A percentile compares a stretch with the other conserved stretches of the same genome.
These are phyloP conservation scores for Rhizoclosmatium sp. DNA, from an alignment of 192 early-diverging fungal genomes.

Conservation along the genomic window DNA sequence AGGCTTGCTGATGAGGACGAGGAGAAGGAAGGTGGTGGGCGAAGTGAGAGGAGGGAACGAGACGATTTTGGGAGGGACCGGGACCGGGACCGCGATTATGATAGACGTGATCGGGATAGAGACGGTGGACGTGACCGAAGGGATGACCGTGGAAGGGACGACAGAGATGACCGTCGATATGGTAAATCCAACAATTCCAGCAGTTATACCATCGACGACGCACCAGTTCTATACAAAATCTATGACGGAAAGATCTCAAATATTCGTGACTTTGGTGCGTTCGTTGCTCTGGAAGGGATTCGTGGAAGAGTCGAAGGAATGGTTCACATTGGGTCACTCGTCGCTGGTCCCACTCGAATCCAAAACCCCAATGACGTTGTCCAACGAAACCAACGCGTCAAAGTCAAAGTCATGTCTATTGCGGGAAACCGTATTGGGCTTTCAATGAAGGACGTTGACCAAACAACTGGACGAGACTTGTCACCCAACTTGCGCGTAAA, in stretches of 20 bases:
- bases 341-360: conserved; percentile 67
- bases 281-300: conserved; percentile 86
- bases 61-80: neutral
- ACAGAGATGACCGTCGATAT: neutral
- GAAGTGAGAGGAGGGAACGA: neutral
- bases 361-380: conserved; percentile 89
- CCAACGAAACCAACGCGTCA: conserved; percentile 79
- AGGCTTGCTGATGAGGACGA: conserved; percentile 35
- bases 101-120: conserved; percentile 19
- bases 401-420: conserved; percentile 95
- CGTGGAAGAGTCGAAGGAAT: conserved; percentile 79
- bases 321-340: conserved; percentile 84
- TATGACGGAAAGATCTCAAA: conserved; percentile 85
- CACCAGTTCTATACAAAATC: conserved; percentile 90
- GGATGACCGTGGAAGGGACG: conserved; percentile 6
- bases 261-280: conserved; percentile 93
- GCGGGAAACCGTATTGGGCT: conserved; percentile 82
- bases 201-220: conserved; percentile 67
- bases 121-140: conserved; percentile 23
- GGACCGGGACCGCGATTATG: conserved; percentile 39
- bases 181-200: conserved; percentile 19
- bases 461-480: conserved; percentile 88
- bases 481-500: conserved; percentile 79
- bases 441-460: conserved; percentile 97
- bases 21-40: conserved; percentile 33